Evolutionary conservation across 1,284 basidiomycete species (phyloP).

Genomic region (Fomitopsis betulina): DNA sequence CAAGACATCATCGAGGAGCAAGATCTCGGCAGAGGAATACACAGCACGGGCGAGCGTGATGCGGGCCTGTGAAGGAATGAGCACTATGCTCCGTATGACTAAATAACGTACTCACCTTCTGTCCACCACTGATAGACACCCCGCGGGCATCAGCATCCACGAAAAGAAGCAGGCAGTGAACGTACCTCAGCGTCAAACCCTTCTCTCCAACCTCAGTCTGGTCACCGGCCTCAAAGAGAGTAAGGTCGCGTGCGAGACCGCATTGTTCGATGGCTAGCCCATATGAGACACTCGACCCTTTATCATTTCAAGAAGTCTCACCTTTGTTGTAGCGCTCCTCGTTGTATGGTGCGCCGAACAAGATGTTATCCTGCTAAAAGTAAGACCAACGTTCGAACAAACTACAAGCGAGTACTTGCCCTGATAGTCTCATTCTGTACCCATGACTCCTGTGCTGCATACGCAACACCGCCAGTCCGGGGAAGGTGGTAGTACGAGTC

Average conservation of each 20-base stretch:
- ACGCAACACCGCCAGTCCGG: slow-evolving; percentile 57
- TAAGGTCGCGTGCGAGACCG: slow-evolving; percentile 56
- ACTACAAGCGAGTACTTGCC: slow-evolving; percentile 13
- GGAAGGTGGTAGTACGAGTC: slow-evolving; percentile 64
- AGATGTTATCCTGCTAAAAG: slow-evolving; percentile 33
- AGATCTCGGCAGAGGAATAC: slow-evolving; percentile 59
- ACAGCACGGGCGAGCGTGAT: slow-evolving; percentile 72
- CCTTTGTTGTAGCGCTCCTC: slow-evolving; percentile 39
- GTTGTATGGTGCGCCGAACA: slow-evolving; percentile 38
- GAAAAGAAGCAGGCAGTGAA: neutral
- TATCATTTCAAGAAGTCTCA: slow-evolving; percentile 19
- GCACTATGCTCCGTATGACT: slow-evolving; percentile 56
- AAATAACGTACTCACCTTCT: slow-evolving; percentile 67
- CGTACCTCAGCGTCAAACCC: slow-evolving; percentile 51
- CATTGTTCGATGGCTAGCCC: slow-evolving; percentile 54
- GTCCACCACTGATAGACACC: slow-evolving; percentile 44
- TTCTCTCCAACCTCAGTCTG: slow-evolving; percentile 66
- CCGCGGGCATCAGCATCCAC: neutral
- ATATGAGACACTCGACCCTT: slow-evolving; percentile 19
- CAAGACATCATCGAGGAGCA: slow-evolving; percentile 63
- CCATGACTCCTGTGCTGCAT: slow-evolving; percentile 69
- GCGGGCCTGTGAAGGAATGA: slow-evolving; percentile 61
- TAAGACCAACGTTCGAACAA: neutral
- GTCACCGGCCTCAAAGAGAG: slow-evolving; percentile 69
- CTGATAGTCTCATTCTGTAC: slow-evolving; percentile 31